phyloP scores from a whole-genome alignment of 192 early-diverging fungal genomes.

The Backusella tarrabulga region DNA sequence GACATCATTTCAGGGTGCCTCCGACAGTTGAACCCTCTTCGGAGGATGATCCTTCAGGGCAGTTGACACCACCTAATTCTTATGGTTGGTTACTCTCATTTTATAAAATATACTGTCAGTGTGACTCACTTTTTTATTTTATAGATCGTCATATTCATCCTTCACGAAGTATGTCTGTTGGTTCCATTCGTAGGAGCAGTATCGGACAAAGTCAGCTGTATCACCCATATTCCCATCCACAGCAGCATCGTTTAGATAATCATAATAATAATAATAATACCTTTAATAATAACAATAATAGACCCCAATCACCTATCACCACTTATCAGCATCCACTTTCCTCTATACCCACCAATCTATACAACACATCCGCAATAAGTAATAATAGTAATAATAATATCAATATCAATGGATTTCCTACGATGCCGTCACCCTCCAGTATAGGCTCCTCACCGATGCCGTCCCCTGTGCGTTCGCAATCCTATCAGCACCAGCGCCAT shows the following conservation, averaged over 20 bases:
- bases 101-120: background rate
- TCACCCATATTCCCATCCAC: background rate
- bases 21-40: constrained; percentile 33
- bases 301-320: background rate
- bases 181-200: background rate
- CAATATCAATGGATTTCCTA: background rate
- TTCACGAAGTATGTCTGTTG: constrained; percentile 29
- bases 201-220: background rate
- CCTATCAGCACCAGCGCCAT: background rate
- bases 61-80: constrained; percentile 12
- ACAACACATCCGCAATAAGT: background rate
- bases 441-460: background rate
- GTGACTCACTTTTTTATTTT: background rate
- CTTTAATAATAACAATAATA: background rate
- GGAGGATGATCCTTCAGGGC: constrained; percentile 14
- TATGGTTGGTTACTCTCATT: background rate
- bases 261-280: background rate
- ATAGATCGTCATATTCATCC: background rate
- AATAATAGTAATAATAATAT: background rate
- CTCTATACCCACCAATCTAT: background rate
- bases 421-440: background rate
- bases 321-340: background rate
- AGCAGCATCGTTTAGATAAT: background rate
- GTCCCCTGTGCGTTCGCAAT: background rate
- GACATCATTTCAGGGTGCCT: constrained; percentile 59